Conservation (phyloP, 345 rosid species). For the Salix exigua region DNA sequence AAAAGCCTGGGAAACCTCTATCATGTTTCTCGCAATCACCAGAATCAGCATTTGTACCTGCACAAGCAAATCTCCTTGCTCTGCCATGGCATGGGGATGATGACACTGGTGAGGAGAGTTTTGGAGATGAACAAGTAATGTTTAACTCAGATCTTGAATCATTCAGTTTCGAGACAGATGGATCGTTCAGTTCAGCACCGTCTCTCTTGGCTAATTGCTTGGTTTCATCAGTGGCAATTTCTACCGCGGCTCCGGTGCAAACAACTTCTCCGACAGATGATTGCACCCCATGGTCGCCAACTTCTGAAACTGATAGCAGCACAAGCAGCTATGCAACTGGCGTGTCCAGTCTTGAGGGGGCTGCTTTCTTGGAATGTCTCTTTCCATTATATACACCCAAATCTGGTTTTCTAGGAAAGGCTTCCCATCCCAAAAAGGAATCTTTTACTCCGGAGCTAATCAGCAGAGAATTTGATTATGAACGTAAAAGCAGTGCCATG, state of each 20-base stretch:
- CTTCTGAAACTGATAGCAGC: slow-evolving; percentile 57
- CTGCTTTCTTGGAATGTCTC: slow-evolving; percentile 76
- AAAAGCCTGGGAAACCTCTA: slow-evolving; percentile 61
- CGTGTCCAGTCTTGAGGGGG: slow-evolving; percentile 59
- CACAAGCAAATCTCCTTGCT: slow-evolving; percentile 14
- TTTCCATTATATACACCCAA: slow-evolving; percentile 63
- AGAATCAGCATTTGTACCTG: slow-evolving; percentile 11
- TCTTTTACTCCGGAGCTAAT: slow-evolving; percentile 26
- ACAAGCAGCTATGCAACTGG: slow-evolving; percentile 67
- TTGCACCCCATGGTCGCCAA: slow-evolving; percentile 42
- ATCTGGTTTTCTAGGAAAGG: slow-evolving; percentile 41
- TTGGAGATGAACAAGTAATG: slow-evolving; percentile 3
- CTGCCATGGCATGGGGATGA: slow-evolving; percentile 30
- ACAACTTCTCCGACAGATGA: slow-evolving; percentile 18
- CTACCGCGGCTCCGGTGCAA: slow-evolving; percentile 41
- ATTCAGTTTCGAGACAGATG: slow-evolving; percentile 40
- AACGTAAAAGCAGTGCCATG: slow-evolving; percentile 18
- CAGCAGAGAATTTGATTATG: slow-evolving; percentile 13
- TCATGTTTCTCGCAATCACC: slow-evolving; percentile 25
- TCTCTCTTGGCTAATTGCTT: slow-evolving; percentile 47
- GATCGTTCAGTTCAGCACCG: slow-evolving; percentile 57
- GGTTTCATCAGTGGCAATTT: slow-evolving; percentile 26
- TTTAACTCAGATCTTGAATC: slow-evolving; percentile 31
- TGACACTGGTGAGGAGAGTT: slow-evolving; percentile 12
- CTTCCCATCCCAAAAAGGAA: slow-evolving; percentile 11